Evolutionary conservation across 257 asterid species (phyloP).

Genomic region (Solanum ossicruentum): DNA sequence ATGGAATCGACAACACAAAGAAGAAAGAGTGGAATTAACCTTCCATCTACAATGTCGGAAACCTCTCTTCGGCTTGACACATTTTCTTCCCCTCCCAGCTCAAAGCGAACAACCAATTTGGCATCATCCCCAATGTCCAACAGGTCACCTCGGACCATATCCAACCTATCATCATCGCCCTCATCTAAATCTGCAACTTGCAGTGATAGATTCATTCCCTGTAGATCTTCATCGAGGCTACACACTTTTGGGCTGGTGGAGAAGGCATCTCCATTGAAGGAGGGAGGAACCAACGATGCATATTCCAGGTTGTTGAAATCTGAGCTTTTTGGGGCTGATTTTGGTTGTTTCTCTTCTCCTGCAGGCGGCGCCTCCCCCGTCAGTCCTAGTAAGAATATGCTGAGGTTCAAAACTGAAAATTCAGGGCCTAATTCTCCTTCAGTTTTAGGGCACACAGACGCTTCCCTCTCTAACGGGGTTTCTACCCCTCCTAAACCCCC

Average conservation of each 20-base stretch:
- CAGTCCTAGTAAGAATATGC: slow-evolving; percentile 85
- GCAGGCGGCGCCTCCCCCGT: slow-evolving; percentile 69
- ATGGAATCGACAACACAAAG: slow-evolving; percentile 58
- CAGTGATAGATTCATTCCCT: slow-evolving; percentile 94
- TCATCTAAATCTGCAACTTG: slow-evolving; percentile 58
- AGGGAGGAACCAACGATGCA: slow-evolving; percentile 66
- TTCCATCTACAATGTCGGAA: slow-evolving; percentile 72
- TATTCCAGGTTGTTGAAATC: slow-evolving; percentile 64
- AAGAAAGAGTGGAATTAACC: slow-evolving; percentile 74
- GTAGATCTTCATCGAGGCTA: slow-evolving; percentile 93
- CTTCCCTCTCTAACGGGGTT: slow-evolving; percentile 36
- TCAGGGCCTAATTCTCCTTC: slow-evolving; percentile 85
- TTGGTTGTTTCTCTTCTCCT: slow-evolving; percentile 59
- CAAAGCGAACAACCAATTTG: slow-evolving; percentile 15
- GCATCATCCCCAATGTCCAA: slow-evolving; percentile 52
- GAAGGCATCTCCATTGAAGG: slow-evolving; percentile 72
- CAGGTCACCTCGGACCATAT: slow-evolving; percentile 89
- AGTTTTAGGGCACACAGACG: slow-evolving; percentile 44
- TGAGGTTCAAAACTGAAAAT: slow-evolving; percentile 84
- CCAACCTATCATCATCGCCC: slow-evolving; percentile 68
- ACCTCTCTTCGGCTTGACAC: slow-evolving; percentile 56
- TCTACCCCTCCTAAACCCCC: slow-evolving; percentile 87
- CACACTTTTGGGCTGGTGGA: slow-evolving; percentile 87
- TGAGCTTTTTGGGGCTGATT: slow-evolving; percentile 95
- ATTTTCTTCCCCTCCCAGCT: slow-evolving; percentile 15